Conservation (phyloP, 2,329 filamentous ascomycete genomes). For the Aspergillus ochraceoroseus region DNA sequence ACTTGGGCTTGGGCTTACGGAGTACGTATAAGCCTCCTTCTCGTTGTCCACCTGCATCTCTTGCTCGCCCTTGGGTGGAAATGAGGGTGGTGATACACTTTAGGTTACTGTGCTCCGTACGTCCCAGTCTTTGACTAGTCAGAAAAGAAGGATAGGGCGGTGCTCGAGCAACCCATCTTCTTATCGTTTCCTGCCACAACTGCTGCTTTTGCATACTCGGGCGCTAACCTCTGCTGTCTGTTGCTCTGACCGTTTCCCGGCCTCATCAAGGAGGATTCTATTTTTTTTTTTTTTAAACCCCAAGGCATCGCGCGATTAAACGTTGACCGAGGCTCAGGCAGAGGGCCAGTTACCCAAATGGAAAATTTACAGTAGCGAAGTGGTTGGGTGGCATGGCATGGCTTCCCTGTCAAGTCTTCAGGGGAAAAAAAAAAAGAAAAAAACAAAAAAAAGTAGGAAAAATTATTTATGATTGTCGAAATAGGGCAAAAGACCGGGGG, state of each 20-base stretch:
- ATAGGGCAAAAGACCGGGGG: constrained; percentile 8
- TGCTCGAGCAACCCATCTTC: constrained; percentile 13
- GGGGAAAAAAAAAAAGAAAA: not conserved
- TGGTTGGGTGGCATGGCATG: not conserved
- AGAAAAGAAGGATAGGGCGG: constrained; percentile 12
- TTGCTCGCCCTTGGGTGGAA: constrained; percentile 3
- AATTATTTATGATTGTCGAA: not conserved
- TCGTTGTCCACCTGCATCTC: not conserved
- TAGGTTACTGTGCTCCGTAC: constrained; percentile 12
- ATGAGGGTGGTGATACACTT: constrained; percentile 13
- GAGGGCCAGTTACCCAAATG: not conserved
- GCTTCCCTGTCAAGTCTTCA: constrained; percentile 8
- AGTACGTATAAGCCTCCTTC: no score
- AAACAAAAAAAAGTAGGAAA: not conserved
- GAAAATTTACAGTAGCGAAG: constrained; percentile 3
- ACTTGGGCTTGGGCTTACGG: no score
- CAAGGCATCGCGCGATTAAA: constrained; percentile 8
- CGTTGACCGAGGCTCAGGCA: constrained; percentile 14
- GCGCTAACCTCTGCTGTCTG: constrained; percentile 13
- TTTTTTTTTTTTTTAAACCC: constrained; percentile 1
- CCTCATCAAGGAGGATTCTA: constrained; percentile 9
- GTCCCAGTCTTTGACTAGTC: constrained; percentile 11
- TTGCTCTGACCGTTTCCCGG: constrained; percentile 15
- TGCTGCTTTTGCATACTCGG: constrained; percentile 6
- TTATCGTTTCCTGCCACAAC: constrained; percentile 9